These are phyloP conservation scores for Arabis alpina DNA, from an alignment of 345 rosid species.

Conservation along the genomic window DNA sequence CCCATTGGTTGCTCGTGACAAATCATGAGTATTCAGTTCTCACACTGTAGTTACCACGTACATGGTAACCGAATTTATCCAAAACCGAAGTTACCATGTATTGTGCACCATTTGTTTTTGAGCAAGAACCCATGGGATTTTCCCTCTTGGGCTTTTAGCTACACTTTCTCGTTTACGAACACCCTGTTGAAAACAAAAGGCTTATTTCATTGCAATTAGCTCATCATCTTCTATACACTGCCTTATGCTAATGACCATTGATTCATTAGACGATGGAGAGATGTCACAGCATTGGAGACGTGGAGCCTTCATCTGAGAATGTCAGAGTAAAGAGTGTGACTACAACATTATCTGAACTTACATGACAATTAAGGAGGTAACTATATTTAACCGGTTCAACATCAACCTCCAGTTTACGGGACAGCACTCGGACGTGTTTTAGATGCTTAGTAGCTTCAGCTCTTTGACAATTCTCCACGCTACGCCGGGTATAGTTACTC, in stretches of 20 bases:
- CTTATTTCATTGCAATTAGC: conserved; percentile 67
- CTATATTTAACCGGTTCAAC: too few species aligned
- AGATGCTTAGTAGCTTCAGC: too few species aligned
- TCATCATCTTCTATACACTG: conserved; percentile 60
- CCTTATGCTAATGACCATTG: conserved; percentile 62
- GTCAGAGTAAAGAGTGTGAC: too few species aligned
- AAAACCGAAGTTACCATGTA: neutral
- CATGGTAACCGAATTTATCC: neutral
- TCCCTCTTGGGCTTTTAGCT: neutral
- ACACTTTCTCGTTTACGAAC: neutral
- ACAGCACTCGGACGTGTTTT: too few species aligned
- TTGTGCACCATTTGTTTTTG: neutral
- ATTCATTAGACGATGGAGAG: conserved; percentile 50
- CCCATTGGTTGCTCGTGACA: neutral
- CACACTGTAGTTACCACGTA: neutral
- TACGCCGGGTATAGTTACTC: too few species aligned
- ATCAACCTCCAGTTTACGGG: too few species aligned
- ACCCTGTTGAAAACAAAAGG: conserved; percentile 8
- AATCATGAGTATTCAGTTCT: neutral
- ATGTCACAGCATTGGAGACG: conserved; percentile 77
- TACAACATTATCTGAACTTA: too few species aligned
- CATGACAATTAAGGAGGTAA: too few species aligned
- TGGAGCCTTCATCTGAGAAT: conserved; percentile 70
- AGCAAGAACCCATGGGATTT: neutral
- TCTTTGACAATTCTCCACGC: too few species aligned